Evolutionary conservation across 176 grass and related monocot species (phyloP), one percentile per base, ranked within the genome.

Genomic region (Zizania latifolia): DNA sequence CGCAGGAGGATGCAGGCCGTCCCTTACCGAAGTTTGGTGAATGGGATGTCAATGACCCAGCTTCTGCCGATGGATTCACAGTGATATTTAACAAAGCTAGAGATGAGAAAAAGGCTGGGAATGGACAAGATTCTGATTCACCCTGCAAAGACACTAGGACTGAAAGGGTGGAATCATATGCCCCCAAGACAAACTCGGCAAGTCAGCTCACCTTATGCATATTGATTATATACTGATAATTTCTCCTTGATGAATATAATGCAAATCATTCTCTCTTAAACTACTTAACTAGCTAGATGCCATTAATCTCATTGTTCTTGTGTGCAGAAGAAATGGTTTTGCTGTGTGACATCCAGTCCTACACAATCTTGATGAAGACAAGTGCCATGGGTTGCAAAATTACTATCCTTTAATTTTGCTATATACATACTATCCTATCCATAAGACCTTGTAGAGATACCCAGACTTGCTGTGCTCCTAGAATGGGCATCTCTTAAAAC

Each of bases 21-120:
- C n/a, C n/a, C n/a, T n/a, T n/a, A n/a, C n/a, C n/a, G n/a, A n/a
- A n/a, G n/a, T n/a, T n/a, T n/a, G n/a, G n/a, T n/a, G n/a, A n/a
- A n/a, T n/a, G n/a, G n/a, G n/a, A n/a, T n/a, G n/a, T n/a, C n/a
- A n/a, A n/a, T n/a, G n/a, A n/a, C n/a, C n/a, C n/a, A n/a, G n/a
- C n/a, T n/a, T n/a, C n/a, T n/a, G n/a, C n/a, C n/a, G n/a, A n/a
- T n/a, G n/a, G 85, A 38, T 97, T 97, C 37, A 97, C 90, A 33
- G 85, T 90, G n/a, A 93, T 97, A 65, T 97, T 97, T 76, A 97
- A 93, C 93, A 96, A 96, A 79, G 93, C 93, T 44, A 92, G 93
- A 59, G 89, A 96, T 70, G 93, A 97, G 81, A 92, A 88, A 12
- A 97, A 92, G 68, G 81, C 69, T 35, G 91, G 85, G 0, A 90